A percentile compares a stretch with the other conserved stretches of the same genome.
phyloP scores from a whole-genome alignment of 805 yeast genomes.

The Myxozyma mucilagina region DNA sequence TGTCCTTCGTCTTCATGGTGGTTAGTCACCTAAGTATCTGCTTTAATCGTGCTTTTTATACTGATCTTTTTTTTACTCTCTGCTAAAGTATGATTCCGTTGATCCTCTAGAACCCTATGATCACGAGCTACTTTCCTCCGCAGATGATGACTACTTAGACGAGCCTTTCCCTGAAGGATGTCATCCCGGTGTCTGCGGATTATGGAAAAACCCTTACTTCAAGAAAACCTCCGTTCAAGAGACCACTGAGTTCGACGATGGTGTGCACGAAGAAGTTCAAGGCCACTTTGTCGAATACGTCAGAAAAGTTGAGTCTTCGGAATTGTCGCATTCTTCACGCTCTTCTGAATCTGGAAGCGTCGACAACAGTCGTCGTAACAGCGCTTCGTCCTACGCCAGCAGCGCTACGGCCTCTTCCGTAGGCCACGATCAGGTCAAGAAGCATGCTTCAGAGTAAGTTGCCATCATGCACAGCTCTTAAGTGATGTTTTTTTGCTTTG shows the following conservation, averaged over 20 bases:
- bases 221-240: background rate
- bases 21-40: constrained; percentile 3
- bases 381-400: background rate
- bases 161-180: constrained; percentile 20
- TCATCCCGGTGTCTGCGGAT: constrained; percentile 31
- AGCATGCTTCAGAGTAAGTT: background rate
- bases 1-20: constrained; percentile 21
- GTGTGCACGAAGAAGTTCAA: constrained; percentile 17
- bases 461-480: background rate
- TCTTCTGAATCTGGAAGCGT: background rate
- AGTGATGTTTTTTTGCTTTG: background rate
- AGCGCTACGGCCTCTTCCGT: background rate
- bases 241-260: constrained; percentile 12
- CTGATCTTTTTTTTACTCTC: background rate
- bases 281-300: constrained; percentile 9
- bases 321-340: background rate
- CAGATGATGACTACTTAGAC: constrained; percentile 16
- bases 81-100: constrained; percentile 14
- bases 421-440: background rate
- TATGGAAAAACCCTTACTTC: constrained; percentile 30
- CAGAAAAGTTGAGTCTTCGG: constrained; percentile 3
- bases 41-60: background rate
- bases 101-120: constrained; percentile 22
- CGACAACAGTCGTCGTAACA: constrained; percentile 11
- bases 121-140: constrained; percentile 3